Percentiles rank a stretch among this genome's conserved stretches.
These are phyloP conservation scores for Ballota nigra DNA, from an alignment of 257 asterid genomes.

Conservation along the genomic window DNA sequence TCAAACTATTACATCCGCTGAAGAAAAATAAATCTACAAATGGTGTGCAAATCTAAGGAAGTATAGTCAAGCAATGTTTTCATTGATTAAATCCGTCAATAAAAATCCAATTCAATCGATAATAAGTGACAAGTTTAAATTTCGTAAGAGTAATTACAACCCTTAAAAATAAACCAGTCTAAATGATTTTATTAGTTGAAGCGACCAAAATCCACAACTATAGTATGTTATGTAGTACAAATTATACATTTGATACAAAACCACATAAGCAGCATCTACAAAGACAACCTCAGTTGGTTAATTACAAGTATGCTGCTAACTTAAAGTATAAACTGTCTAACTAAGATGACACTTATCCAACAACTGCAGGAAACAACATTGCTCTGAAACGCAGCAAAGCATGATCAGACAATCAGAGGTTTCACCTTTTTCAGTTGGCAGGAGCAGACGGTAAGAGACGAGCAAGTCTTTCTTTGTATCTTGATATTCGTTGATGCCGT, in stretches of 20 bases:
- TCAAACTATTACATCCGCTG: neutral
- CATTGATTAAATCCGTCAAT: neutral
- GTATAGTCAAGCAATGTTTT: neutral
- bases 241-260: neutral
- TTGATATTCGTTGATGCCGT: slow-evolving; percentile 64
- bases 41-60: neutral
- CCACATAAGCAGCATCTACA: neutral
- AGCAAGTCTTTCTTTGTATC: slow-evolving; percentile 79
- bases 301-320: neutral
- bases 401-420: neutral
- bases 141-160: neutral
- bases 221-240: neutral
- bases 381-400: slow-evolving; percentile 11
- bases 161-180: neutral
- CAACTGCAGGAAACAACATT: no score
- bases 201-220: neutral
- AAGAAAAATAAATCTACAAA: neutral
- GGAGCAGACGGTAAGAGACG: slow-evolving; percentile 65
- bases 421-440: slow-evolving; percentile 36
- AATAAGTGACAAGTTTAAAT: neutral
- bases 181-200: neutral
- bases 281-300: slow-evolving; percentile 3
- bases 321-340: neutral
- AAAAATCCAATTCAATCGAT: neutral
- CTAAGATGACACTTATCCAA: neutral